A percentile compares a stretch with the other conserved stretches of the same genome.
Evolutionary conservation across 139 green algal species (phyloP).

Genomic region (Tetraselmis chui): DNA sequence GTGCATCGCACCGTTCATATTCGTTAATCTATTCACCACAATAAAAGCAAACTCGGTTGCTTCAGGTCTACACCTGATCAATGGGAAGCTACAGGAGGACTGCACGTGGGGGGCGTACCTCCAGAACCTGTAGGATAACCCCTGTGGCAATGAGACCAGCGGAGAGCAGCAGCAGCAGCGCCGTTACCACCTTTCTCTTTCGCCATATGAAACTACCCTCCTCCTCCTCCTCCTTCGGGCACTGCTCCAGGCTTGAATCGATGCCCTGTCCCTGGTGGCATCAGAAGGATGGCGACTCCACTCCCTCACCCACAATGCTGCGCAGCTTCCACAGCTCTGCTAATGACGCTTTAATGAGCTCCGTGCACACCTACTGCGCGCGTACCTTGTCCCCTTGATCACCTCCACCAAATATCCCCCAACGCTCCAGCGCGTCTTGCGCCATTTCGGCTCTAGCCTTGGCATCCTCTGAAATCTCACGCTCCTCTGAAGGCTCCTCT

Average conservation of each 20-base stretch:
- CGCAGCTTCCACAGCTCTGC: too few species aligned
- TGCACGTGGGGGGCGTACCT: too few species aligned
- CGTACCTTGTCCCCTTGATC: background rate
- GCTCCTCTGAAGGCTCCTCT: background rate
- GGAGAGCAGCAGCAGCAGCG: background rate
- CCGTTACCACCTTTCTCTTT: background rate
- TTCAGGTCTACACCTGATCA: too few species aligned
- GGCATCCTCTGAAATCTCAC: background rate
- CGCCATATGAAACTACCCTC: background rate
- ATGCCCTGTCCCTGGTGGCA: too few species aligned
- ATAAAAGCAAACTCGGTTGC: too few species aligned
- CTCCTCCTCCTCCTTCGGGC: background rate
- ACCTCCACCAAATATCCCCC: background rate
- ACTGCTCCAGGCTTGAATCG: too few species aligned
- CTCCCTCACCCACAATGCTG: too few species aligned
- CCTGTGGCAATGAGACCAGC: background rate
- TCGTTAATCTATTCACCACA: too few species aligned
- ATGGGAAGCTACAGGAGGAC: too few species aligned
- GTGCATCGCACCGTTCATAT: too few species aligned
- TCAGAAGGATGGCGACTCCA: too few species aligned
- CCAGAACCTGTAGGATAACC: background rate
- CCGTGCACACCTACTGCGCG: background rate
- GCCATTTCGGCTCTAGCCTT: background rate
- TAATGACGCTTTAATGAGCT: too few species aligned
- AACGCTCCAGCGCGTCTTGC: background rate